Percentiles rank a stretch among this genome's conserved stretches.
Evolutionary conservation across 2,329 filamentous ascomycete genomes (phyloP).

Genomic region (Aspergillus aculeatinus): DNA sequence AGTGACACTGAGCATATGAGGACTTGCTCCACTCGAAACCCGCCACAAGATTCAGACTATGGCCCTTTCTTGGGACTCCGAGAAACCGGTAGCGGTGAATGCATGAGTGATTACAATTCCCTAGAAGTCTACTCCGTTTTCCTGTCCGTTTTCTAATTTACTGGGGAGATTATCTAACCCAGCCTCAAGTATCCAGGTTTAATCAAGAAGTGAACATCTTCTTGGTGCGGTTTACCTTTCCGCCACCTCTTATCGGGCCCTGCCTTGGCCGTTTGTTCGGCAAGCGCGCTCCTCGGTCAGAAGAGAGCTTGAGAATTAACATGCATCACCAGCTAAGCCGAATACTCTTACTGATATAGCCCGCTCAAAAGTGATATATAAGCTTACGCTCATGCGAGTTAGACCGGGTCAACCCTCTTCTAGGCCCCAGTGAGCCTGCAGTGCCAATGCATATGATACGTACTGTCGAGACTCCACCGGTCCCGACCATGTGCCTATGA

Average conservation of each 20-base stretch:
- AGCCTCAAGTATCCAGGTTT: background rate
- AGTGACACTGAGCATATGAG: background rate
- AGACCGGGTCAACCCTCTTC: conserved; percentile 16
- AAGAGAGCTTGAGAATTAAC: conserved; percentile 10
- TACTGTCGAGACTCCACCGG: conserved; percentile 7
- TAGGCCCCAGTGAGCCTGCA: conserved; percentile 9
- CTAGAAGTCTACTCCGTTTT: too few relatives aligned
- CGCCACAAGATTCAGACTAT: background rate
- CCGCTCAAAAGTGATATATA: conserved; percentile 18
- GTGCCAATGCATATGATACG: conserved; percentile 19
- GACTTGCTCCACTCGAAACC: background rate
- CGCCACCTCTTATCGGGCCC: background rate
- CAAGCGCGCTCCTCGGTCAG: background rate
- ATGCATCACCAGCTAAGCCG: conserved; percentile 6
- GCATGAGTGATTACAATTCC: too few relatives aligned
- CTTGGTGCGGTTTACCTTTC: background rate
- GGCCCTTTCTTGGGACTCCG: background rate
- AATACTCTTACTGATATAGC: background rate
- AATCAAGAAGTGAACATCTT: background rate
- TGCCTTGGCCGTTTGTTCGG: background rate
- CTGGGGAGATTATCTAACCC: too few relatives aligned
- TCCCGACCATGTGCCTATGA: conserved; percentile 16
- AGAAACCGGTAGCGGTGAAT: background rate
- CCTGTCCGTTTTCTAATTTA: too few relatives aligned
- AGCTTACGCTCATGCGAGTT: conserved; percentile 6